phyloP scores from a whole-genome alignment of 495 filamentous ascomycete genomes.

The Corynascus novoguineensis region DNA sequence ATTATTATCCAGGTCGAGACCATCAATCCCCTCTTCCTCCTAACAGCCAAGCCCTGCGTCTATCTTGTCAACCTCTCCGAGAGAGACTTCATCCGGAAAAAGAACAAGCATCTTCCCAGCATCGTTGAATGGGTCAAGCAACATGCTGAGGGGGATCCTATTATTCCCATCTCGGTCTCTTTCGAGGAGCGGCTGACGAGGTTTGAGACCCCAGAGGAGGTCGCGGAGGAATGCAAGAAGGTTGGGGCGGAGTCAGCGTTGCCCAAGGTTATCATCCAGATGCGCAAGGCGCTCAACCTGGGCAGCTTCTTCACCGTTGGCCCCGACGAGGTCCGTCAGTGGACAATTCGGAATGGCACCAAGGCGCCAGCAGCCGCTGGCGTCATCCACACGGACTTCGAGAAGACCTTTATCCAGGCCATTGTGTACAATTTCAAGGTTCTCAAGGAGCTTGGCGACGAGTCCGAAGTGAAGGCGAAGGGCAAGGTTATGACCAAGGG shows the following conservation, averaged over 20 bases:
- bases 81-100: slow-evolving; percentile 95
- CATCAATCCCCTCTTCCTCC: slow-evolving; percentile 93
- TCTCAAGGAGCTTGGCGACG: slow-evolving; percentile 82
- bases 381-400: slow-evolving; percentile 98
- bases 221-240: slow-evolving; percentile 81
- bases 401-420: slow-evolving; percentile 99
- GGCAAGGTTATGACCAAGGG: slow-evolving; percentile 98
- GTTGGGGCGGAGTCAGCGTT: slow-evolving; percentile 81
- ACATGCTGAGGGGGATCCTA: slow-evolving; percentile 77
- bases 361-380: slow-evolving; percentile 97
- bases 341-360: slow-evolving; percentile 93
- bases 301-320: slow-evolving; percentile 97
- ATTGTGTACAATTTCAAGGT: slow-evolving; percentile 80
- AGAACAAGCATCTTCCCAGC: slow-evolving; percentile 96
- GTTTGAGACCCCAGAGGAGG: slow-evolving; percentile 70
- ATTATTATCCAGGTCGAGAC: slow-evolving; percentile 70
- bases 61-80: slow-evolving; percentile 96
- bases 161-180: slow-evolving; percentile 85
- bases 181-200: slow-evolving; percentile 89
- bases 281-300: slow-evolving; percentile 86
- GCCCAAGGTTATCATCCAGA: slow-evolving; percentile 88
- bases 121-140: slow-evolving; percentile 92
- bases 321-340: slow-evolving; percentile 94
- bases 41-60: slow-evolving; percentile 95
- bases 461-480: slow-evolving; percentile 79